phyloP scores from a whole-genome alignment of 108 stramenopile genomes.

The Skeletonema marinoi region DNA sequence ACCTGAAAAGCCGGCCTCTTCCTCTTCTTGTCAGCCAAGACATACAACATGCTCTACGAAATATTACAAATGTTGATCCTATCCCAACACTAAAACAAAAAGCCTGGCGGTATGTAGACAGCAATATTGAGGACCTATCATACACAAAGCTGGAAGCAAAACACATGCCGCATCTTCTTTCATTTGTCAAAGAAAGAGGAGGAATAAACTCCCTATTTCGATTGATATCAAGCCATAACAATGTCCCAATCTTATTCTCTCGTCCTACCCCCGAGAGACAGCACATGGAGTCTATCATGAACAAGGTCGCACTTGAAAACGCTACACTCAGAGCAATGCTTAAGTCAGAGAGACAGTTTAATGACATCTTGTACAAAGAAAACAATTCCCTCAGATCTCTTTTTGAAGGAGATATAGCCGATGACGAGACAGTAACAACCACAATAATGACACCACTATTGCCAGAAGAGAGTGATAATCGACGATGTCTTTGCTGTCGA shows the following conservation, averaged over 20 bases:
- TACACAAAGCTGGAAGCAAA: conserved; percentile 18
- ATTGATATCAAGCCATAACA: conserved; percentile 14
- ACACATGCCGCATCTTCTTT: conserved; percentile 26
- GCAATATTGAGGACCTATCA: conserved; percentile 15
- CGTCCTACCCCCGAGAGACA: conserved; percentile 28
- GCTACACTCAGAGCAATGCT: conserved; percentile 15
- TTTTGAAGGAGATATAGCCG: not conserved
- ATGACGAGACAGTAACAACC: not conserved
- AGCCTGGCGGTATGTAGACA: conserved; percentile 12
- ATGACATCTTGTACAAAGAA: conserved; percentile 10
- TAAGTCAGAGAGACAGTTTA: conserved; percentile 19
- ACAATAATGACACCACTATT: conserved; percentile 17
- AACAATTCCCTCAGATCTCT: not conserved
- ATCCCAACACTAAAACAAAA: conserved; percentile 10
- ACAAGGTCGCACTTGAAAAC: conserved; percentile 28
- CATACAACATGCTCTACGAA: not conserved
- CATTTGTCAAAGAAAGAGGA: conserved; percentile 21
- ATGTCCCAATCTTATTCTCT: conserved; percentile 15
- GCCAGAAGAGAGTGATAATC: not conserved
- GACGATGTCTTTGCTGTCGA: not conserved
- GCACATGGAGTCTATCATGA: conserved; percentile 15
- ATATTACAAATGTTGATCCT: conserved; percentile 1
- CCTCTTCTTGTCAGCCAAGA: not conserved
- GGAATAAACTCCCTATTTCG: conserved; percentile 14
- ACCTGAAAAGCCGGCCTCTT: not conserved